phyloP scores from a whole-genome alignment of 768 basidiomycete species.

The Russula sp. region DNA sequence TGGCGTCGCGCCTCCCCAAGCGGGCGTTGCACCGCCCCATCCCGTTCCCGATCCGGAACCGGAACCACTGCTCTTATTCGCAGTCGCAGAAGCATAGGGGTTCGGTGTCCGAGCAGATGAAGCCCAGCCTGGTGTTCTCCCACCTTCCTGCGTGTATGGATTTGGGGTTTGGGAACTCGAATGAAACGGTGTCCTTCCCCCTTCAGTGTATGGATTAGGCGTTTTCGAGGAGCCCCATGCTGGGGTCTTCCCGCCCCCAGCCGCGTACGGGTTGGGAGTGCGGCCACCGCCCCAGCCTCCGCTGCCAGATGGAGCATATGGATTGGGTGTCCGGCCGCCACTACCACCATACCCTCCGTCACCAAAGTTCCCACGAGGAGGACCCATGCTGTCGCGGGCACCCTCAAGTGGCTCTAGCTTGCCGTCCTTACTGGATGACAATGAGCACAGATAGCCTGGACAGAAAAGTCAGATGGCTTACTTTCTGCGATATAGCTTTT shows the following conservation, averaged over 20 bases:
- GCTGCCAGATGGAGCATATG: conserved; percentile 29
- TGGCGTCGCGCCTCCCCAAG: conserved; percentile 30
- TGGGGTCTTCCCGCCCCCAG: conserved; percentile 36
- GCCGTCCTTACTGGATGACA: conserved; percentile 52
- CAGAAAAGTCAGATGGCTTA: conserved; percentile 41
- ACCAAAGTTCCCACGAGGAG: conserved; percentile 36
- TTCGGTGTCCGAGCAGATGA: conserved; percentile 54
- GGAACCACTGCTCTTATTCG: conserved; percentile 38
- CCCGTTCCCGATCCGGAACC: conserved; percentile 47
- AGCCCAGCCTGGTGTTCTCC: conserved; percentile 54
- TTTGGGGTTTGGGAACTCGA: conserved; percentile 66
- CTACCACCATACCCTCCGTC: conserved; percentile 25
- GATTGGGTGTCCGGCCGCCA: conserved; percentile 26
- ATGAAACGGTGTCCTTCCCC: conserved; percentile 71
- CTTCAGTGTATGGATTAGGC: conserved; percentile 62
- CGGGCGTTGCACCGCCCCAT: conserved; percentile 40
- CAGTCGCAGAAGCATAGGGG: conserved; percentile 43
- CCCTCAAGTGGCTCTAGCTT: conserved; percentile 51
- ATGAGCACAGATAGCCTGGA: conserved; percentile 2
- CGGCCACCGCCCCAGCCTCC: conserved; percentile 32
- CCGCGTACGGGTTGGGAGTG: conserved; percentile 41
- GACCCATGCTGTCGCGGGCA: conserved; percentile 36
- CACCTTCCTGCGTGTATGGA: conserved; percentile 52
- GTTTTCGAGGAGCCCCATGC: conserved; percentile 45
- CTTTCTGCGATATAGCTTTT: conserved; percentile 70